Evolutionary conservation across 2,329 filamentous ascomycete species (phyloP).

Genomic region (Fusarium algeriense): DNA sequence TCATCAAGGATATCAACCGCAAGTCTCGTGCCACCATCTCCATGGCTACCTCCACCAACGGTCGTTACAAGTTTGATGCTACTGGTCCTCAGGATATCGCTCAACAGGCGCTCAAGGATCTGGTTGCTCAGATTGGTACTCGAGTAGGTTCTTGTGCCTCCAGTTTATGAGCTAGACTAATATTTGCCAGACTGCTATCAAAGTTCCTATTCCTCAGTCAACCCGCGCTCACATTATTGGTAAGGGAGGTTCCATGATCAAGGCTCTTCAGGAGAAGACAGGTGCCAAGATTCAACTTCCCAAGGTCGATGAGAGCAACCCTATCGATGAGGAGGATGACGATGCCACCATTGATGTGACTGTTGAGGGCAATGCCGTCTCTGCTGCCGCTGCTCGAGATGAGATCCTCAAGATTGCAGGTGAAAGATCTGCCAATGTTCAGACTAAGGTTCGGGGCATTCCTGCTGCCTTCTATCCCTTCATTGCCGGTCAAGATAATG

Average conservation of each 20-base stretch:
- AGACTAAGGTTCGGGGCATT: constrained; percentile 83
- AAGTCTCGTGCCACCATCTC: constrained; percentile 89
- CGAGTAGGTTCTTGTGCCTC: constrained; percentile 68
- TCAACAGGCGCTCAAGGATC: constrained; percentile 88
- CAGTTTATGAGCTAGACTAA: constrained; percentile 35
- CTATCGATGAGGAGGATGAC: constrained; percentile 76
- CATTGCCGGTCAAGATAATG: constrained; percentile 83
- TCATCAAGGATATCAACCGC: constrained; percentile 92
- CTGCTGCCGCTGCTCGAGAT: constrained; percentile 84
- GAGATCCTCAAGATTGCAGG: constrained; percentile 89
- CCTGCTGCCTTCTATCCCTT: constrained; percentile 96
- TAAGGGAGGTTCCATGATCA: constrained; percentile 89
- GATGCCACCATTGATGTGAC: constrained; percentile 86
- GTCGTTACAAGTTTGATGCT: constrained; percentile 84
- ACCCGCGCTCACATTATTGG: constrained; percentile 93
- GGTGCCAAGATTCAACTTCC: constrained; percentile 93
- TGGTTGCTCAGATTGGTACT: constrained; percentile 87
- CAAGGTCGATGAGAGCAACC: constrained; percentile 75
- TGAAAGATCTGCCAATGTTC: constrained; percentile 86
- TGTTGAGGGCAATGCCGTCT: constrained; percentile 91
- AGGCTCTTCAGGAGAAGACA: constrained; percentile 88
- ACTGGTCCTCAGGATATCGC: constrained; percentile 86
- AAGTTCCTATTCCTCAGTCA: constrained; percentile 84
- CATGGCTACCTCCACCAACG: constrained; percentile 78
- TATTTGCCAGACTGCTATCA: constrained; percentile 64